Evolutionary conservation across 2,329 filamentous ascomycete genomes (phyloP), one percentile per base, ranked within the genome.

Genomic region (Colletotrichum sp.): DNA sequence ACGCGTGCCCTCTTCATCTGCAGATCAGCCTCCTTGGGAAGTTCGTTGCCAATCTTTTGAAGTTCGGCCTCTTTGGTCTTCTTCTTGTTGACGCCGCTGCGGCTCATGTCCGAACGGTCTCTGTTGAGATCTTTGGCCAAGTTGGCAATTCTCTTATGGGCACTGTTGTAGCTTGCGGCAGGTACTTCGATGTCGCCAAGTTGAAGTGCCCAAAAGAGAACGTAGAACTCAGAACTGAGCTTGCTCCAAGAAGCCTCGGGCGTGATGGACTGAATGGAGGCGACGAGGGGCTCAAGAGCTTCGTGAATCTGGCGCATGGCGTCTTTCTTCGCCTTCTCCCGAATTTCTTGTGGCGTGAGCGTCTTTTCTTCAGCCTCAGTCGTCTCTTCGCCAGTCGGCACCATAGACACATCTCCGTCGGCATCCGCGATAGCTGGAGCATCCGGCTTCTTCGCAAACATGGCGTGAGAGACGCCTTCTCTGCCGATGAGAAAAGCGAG

Each of bases 191-290:
- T 88, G 82, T 99, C 96, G 61, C 94, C 92, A 4, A 97, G 90
- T 32, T 95, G 93, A 14, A 98, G 88, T 66, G 96, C 93, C 97
- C 97, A 99, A 85, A 99, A 99, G 0, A 94, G 94, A 58, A 94
- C 92, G 81, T 95, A 98, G 82, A 98, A 96, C 34, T 94, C 92
- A 1, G 95, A 89, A 58, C 92, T 96, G 67, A 98, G 90, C 65
- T 91, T 91, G 13, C 91, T 87, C 89, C 93, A 95, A 7, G 92
- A 90, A 9, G 91, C 89, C 3, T 90, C 84, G 1, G 94, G 90
- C 13, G 95, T 82, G 0, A 90, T 86, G 7, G 87, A 85, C 74
- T 91, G 90, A 21, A 98, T 89, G 34, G 92, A 89, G 10, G 94
- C 90, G 73, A 96, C 93, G 21, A 98, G 87, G 7, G 93, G 92